phyloP scores from a whole-genome alignment of 2,329 filamentous ascomycete species.

The Chrysoporthe austroafricana region DNA sequence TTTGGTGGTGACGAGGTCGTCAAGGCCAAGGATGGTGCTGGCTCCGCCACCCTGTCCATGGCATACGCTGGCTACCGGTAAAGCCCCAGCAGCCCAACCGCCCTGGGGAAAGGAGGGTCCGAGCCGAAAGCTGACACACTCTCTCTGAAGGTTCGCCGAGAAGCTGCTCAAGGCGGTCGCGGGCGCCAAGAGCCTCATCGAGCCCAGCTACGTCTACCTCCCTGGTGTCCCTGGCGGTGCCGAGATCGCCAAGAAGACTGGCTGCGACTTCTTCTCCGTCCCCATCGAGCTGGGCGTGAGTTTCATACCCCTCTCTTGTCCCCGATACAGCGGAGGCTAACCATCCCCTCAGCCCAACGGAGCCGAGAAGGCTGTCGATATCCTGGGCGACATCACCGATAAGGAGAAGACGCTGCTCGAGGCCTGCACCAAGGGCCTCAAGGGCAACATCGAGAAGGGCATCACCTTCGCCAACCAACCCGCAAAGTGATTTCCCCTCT shows the following conservation, averaged over 20 bases:
- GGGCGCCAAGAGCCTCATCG: conserved; percentile 90
- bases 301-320: conserved; percentile 31
- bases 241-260: conserved; percentile 80
- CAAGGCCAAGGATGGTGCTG: conserved; percentile 82
- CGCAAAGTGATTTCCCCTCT: conserved; percentile 73
- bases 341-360: conserved; percentile 67
- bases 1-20: conserved; percentile 96
- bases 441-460: conserved; percentile 94
- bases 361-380: conserved; percentile 82
- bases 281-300: conserved; percentile 94
- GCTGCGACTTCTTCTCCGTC: conserved; percentile 92
- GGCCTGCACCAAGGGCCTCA: conserved; percentile 75
- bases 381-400: conserved; percentile 75
- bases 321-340: conserved; percentile 5
- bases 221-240: conserved; percentile 87
- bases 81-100: conserved; percentile 33
- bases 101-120: too few species aligned
- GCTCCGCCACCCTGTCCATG: conserved; percentile 85
- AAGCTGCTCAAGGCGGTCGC: conserved; percentile 86
- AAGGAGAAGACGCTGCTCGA: conserved; percentile 88
- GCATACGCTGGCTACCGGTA: conserved; percentile 91
- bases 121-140: conserved; percentile 8
- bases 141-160: conserved; percentile 77
- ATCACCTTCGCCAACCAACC: conserved; percentile 83
- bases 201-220: conserved; percentile 96